Conservation (phyloP, 345 rosid genomes). For the thale cress (Arabidopsis thaliana) region TAIR10.1 NC_003074.8:5863001-5863500, state of each 20-base stretch:
- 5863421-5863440: conserved; percentile 17
- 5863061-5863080: no score
- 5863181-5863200: neutral
- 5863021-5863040: neutral
- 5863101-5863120: neutral
- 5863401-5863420: conserved; percentile 8
- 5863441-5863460: conserved; percentile 28
- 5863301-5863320: conserved; percentile 25
- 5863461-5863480: conserved; percentile 40
- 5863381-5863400: conserved; percentile 42
- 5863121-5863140: neutral
- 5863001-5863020: neutral
- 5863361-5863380: conserved; percentile 44
- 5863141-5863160: neutral
- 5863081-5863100: neutral
- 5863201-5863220: neutral
- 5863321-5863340: conserved; percentile 30
- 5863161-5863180: neutral
- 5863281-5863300: conserved; percentile 19
- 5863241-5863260: neutral
- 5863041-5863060: neutral
- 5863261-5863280: neutral
- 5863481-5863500: conserved; percentile 41
- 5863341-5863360: conserved; percentile 43
- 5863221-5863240: neutral